phyloP scores from a whole-genome alignment of 345 rosid genomes.

The Heritiera fomes region DNA sequence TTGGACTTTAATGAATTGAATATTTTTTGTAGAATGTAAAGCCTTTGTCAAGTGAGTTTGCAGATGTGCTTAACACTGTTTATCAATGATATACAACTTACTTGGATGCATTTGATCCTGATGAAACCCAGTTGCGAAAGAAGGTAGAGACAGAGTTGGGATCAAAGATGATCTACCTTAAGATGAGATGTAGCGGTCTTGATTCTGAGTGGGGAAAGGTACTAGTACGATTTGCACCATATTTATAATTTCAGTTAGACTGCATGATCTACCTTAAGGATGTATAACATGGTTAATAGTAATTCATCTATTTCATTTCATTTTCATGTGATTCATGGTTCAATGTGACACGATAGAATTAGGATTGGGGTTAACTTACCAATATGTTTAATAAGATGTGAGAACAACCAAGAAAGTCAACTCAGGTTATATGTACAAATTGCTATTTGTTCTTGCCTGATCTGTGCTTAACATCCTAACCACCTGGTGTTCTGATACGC shows the following conservation, averaged over 20 bases:
- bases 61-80: too few relatives aligned
- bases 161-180: slow-evolving; percentile 41
- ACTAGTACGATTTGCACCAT: slow-evolving; percentile 15
- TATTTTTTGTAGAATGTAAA: too few relatives aligned
- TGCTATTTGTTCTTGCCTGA: too few relatives aligned
- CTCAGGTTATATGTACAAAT: neutral
- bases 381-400: neutral
- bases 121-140: too few relatives aligned
- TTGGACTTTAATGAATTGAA: too few relatives aligned
- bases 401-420: neutral
- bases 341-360: neutral
- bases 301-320: neutral
- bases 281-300: neutral
- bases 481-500: too few relatives aligned
- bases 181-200: slow-evolving; percentile 94
- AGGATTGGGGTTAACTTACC: neutral
- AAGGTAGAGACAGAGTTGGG: too few relatives aligned
- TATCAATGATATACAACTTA: too few relatives aligned
- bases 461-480: too few relatives aligned
- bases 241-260: neutral
- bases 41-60: too few relatives aligned
- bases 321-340: neutral
- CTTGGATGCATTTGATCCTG: too few relatives aligned
- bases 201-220: slow-evolving; percentile 96
- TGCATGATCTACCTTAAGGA: neutral